Evolutionary conservation across 805 yeast species (phyloP), one percentile per base, ranked within the genome.

Genomic region (Jamesozyma jinghongensis): DNA sequence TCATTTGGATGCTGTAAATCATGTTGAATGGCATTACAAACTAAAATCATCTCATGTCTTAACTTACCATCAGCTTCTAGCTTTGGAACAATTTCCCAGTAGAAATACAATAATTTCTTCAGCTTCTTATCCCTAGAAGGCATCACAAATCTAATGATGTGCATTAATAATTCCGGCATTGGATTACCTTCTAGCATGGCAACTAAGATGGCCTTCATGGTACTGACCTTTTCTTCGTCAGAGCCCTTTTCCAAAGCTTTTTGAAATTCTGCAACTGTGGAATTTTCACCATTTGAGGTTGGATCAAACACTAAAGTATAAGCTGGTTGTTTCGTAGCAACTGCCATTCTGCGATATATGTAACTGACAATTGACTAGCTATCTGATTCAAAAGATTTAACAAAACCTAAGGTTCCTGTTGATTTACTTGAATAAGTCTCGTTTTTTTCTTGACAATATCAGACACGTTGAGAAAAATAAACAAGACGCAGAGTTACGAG

Each of bases 1-100:
- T 92, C 98, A 69, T 92, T 92, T 38, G 98, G 96, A 66, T 94
- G 98, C 66, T 88, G 97, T 53, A 92, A 74, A 62, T 92, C 99
- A 63, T 87, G 88, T 65, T 92, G 94, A 56, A 92, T 86, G 40
- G 97, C 96, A 63, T 94, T 94, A 69, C 97, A 92, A 38, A 90
- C 97, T 49, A 92, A 76, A 65, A 94, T 90, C 97, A 92, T 92
- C 68, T 92, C 99, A 63, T 90, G 97, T 67, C 85, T 85, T 72
- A 94, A 75, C 62, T 85, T 86, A 3, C 97, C 97, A 40, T 82
- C 82, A 29, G 73, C 70, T 53, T 86, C 94, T 50, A 82, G 70
- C 66, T 94, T 94, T 41, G 95, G 94, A 59, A 95, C 94, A 42
- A 90, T 85, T 65, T 92, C 99, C 97, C 97, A 92, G 69, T 92